These are phyloP conservation scores for Infundibulicybe gibba DNA, from an alignment of 768 basidiomycete genomes.

Conservation along the genomic window DNA sequence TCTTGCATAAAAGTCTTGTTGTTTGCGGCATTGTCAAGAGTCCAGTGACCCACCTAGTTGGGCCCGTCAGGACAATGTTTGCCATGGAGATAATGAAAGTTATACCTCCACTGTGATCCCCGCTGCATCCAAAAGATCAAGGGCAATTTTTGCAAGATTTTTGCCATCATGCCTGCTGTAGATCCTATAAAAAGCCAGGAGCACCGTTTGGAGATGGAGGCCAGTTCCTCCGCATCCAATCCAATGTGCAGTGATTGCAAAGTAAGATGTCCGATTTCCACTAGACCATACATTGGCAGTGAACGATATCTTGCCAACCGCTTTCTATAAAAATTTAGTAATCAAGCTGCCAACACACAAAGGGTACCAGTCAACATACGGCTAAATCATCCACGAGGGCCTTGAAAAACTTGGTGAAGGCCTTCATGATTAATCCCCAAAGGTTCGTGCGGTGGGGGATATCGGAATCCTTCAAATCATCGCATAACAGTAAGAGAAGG, in stretches of 20 bases:
- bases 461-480: no score
- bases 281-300: no score
- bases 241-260: no score
- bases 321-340: no score
- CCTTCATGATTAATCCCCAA: conserved; percentile 12
- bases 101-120: neutral
- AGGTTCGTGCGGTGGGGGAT: conserved; percentile 16
- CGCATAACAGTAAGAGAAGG: conserved; percentile 19
- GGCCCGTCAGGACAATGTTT: neutral
- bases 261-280: no score
- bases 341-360: no score
- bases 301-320: no score
- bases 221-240: no score
- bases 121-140: conserved; percentile 1
- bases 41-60: no score
- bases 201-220: conserved; percentile 2
- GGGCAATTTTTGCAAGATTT: conserved; percentile 1
- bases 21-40: conserved; percentile 12
- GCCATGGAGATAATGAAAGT: neutral
- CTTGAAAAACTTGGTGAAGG: conserved; percentile 17
- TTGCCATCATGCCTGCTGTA: conserved; percentile 10
- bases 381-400: conserved; percentile 13
- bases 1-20: conserved; percentile 10
- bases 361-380: no score
- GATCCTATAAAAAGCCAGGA: conserved; percentile 12